Evolutionary conservation across 495 filamentous ascomycete genomes (phyloP).

Genomic region (Lasiosphaeria miniovina): DNA sequence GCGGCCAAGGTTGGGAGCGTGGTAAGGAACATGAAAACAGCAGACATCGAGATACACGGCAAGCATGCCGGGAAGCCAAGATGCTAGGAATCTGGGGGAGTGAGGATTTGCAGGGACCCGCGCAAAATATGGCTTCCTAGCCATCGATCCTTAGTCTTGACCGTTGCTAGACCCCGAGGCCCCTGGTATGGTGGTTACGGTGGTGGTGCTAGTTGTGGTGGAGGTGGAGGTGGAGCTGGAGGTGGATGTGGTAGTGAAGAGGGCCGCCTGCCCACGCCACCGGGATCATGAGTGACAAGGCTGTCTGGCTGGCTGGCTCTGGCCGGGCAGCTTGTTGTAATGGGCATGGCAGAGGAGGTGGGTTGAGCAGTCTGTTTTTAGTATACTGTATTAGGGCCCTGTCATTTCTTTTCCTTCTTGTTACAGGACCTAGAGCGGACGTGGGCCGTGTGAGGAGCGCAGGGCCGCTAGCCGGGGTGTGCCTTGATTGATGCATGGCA

Average conservation of each 20-base stretch:
- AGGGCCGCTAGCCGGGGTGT: constrained; percentile 21
- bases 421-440: constrained; percentile 27
- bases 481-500: constrained; percentile 23
- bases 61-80: constrained; percentile 8
- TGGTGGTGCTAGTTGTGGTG: background rate
- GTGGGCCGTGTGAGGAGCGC: constrained; percentile 27
- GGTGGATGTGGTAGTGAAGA: background rate
- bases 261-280: constrained; percentile 23
- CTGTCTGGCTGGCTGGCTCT: constrained; percentile 6
- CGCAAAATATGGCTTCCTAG: constrained; percentile 1
- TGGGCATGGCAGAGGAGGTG: constrained; percentile 16
- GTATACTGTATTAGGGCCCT: constrained; percentile 27
- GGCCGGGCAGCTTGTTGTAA: constrained; percentile 14
- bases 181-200: background rate
- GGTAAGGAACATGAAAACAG: background rate
- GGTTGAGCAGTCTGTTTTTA: constrained; percentile 24
- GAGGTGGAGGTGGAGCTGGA: background rate
- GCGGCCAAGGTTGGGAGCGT: constrained; percentile 6
- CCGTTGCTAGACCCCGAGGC: background rate
- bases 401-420: constrained; percentile 20
- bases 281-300: constrained; percentile 23
- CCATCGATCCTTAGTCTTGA: background rate
- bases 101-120: background rate
- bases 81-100: constrained; percentile 2
- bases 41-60: constrained; percentile 1